Evolutionary conservation across 176 grass and related monocot genomes (phyloP), one percentile per base, ranked within the genome.

Genomic region (Carex cristatella): DNA sequence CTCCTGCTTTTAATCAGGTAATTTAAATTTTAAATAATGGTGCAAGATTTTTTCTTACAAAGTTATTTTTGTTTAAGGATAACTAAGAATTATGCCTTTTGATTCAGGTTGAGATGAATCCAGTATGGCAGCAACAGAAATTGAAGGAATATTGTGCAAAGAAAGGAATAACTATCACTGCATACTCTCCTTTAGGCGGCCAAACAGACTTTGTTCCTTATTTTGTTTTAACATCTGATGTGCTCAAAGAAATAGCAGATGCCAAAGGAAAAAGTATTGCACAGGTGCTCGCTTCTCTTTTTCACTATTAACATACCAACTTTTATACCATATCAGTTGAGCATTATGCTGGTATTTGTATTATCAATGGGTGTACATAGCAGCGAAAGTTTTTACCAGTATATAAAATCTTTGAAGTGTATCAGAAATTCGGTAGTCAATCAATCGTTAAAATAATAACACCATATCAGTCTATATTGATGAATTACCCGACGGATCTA

Each of bases 1-100:
- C 80, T 27, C 92, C 92, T 65, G 74, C 83, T 19, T 79, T 91
- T 38, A 94, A 94, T 64, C 92, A 94, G 87, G 92, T 91, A 62
- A n/a, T 69, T 12, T 5, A 48, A 74, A 70, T 70, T 69, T 12
- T 5, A 48, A 74, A 70, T 70, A 12, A 49, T 70, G 14, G 14
- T 31, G 35, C 9, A 73, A 73, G 0, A 46, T 51, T 10, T 49
- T 51, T 51, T 11, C 48, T 10, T 10, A 51, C 8, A 51, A 51
- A 51, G 48, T 10, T 51, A 1, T 49, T 46, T 9, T 49, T 9
- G 8, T 49, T 49, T 10, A 49, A 11, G 65, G 12, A 31, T 58
- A 16, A 58, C 14, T 58, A 58, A 58, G 14, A 18, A 18, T 59
- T 18, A 18, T 59, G 56, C 7, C 4, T 69, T 16, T 4, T 38